phyloP scores from a whole-genome alignment of 2,329 filamentous ascomycete species.

The Verticillium klebahnii region DNA sequence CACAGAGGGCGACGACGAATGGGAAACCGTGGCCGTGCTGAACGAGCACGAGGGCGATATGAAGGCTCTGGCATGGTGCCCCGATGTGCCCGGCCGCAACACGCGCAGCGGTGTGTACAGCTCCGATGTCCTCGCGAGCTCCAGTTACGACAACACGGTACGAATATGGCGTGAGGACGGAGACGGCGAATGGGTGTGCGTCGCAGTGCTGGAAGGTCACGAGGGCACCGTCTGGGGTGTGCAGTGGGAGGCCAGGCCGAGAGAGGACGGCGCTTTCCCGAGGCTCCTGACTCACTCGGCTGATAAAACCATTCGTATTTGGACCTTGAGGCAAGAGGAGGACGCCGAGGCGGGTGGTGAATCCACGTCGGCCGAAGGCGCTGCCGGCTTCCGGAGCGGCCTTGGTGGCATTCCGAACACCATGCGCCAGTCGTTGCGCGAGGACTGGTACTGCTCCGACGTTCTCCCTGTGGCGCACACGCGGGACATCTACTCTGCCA shows the following conservation, averaged over 20 bases:
- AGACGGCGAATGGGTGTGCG: slow-evolving; percentile 88
- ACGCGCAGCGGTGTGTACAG: slow-evolving; percentile 40
- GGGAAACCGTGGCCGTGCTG: slow-evolving; percentile 91
- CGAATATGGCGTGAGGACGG: slow-evolving; percentile 84
- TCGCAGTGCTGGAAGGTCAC: slow-evolving; percentile 76
- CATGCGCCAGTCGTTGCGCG: slow-evolving; percentile 71
- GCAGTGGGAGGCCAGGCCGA: slow-evolving; percentile 57
- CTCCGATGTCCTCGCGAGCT: slow-evolving; percentile 74
- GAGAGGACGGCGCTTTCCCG: slow-evolving; percentile 38
- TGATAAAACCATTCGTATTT: slow-evolving; percentile 74
- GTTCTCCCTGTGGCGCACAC: slow-evolving; percentile 72
- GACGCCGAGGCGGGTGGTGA: slow-evolving; percentile 11
- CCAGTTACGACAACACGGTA: slow-evolving; percentile 92
- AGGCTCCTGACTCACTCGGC: slow-evolving; percentile 81
- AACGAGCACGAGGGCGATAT: slow-evolving; percentile 95
- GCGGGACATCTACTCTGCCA: slow-evolving; percentile 75
- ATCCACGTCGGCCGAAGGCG: background rate
- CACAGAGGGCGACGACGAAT: slow-evolving; percentile 80
- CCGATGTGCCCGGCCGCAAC: slow-evolving; percentile 52
- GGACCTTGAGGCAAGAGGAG: slow-evolving; percentile 59
- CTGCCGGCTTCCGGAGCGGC: slow-evolving; percentile 25
- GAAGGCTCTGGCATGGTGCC: slow-evolving; percentile 91
- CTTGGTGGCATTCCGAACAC: slow-evolving; percentile 78
- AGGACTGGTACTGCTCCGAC: slow-evolving; percentile 78
- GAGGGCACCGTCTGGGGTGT: slow-evolving; percentile 85